Evolutionary conservation across 495 filamentous ascomycete genomes (phyloP), one percentile per base, ranked within the genome.

Genomic region (Penicillium pulvis): DNA sequence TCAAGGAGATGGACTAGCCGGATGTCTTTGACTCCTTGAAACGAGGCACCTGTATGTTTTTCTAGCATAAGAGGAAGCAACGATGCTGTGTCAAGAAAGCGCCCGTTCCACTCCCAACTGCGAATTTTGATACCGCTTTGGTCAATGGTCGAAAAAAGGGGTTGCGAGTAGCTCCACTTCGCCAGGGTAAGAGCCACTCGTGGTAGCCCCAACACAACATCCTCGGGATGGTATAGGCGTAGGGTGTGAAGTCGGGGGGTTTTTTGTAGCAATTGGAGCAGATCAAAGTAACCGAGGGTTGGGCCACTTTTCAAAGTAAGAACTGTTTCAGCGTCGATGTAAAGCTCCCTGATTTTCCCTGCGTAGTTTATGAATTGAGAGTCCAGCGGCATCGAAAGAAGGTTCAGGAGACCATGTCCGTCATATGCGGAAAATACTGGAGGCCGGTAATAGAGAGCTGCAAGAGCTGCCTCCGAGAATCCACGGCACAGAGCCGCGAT

Each of bases 61-160:
- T 68, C 59, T 10, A 74, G 61, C 65, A 92, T 81, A 11, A 77
- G 70, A 1, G 74, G 68, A 11, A 88, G 66, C 41, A 82, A 66
- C 30, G 75, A 60, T n/a, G 68, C 68, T 1, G 77, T 72, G 9
- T 82, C 77, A 58, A 82, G 78, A 46, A 89, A 77, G n/a, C 85
- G 81, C 35, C 82, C 72, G 62, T 89, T 93, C 91, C 92, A 96
- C 33, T 85, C 85, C 89, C 90, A 97, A 53, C 80, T 85, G 31
- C 74, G 77, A 30, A 96, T 81, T 36, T 67, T 67, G 11, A 80
- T 70, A 7, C 76, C 72, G 36, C 66, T 73, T 20, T 74, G 53
- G 7, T 74, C 68, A 31, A 91, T 73, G 1, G 82, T 76, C 0
- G 80, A 62, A 56, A 93, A 86, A 0, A 95, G 63, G 1, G 69